A percentile compares a stretch with the other conserved stretches of the same genome.
phyloP scores from a whole-genome alignment of 352 stramenopile species.

The Pythium periplocum region DNA sequence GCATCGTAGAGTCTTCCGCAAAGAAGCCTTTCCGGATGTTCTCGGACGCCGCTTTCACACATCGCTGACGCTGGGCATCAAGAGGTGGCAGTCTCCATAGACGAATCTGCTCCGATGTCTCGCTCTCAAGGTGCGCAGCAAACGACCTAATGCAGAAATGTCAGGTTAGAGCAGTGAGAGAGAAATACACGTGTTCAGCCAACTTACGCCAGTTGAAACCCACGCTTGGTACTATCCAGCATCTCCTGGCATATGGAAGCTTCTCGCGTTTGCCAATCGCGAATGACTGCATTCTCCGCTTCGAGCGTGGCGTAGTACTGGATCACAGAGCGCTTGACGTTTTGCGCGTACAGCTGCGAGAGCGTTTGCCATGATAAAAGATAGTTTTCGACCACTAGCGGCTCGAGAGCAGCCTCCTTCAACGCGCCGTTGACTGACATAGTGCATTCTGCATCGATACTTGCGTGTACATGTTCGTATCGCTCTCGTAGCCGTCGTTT shows the following conservation, averaged over 20 bases:
- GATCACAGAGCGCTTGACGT: conserved; percentile 26
- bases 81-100: conserved; percentile 37
- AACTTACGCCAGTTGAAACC: conserved; percentile 44
- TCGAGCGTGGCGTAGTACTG: conserved; percentile 44
- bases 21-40: conserved; percentile 66
- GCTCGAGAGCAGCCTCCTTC: too few species aligned
- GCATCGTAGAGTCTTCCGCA: not conserved
- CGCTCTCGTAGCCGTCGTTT: conserved; percentile 6
- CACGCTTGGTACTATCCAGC: conserved; percentile 26
- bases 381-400: too few species aligned
- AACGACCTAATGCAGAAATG: conserved; percentile 34
- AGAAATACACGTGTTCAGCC: not conserved
- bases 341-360: conserved; percentile 23
- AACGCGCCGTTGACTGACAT: too few species aligned
- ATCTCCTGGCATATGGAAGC: conserved; percentile 23
- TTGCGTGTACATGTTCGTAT: not conserved
- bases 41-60: conserved; percentile 56
- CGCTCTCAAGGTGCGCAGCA: conserved; percentile 51
- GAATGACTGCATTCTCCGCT: conserved; percentile 37
- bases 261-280: conserved; percentile 25
- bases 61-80: conserved; percentile 55
- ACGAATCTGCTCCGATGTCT: conserved; percentile 47
- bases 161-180: not conserved
- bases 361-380: conserved; percentile 16
- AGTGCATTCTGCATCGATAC: too few species aligned